Base-by-base conservation (phyloP, 2,329 filamentous ascomycete species). In the Cladosporium austrohemisphaericum region DNA sequence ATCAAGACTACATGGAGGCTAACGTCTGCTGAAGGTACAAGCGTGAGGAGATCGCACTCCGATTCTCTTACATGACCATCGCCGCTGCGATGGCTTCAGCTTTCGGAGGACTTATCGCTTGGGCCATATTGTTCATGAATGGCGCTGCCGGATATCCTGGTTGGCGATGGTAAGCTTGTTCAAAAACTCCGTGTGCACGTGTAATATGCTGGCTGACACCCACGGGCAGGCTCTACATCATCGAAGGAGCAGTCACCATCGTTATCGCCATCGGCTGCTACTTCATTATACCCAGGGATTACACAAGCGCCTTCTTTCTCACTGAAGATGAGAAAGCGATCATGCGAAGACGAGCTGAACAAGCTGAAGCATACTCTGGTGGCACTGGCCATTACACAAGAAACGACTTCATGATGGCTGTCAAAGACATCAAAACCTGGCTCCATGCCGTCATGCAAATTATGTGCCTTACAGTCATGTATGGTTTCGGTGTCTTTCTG, bases 81-180 rank as follows among this genome's bases (percentile, higher is more conserved):
- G 36, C 36, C 9, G 36, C 36, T 71, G 74, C 60, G 33, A 59
- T 78, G 35, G 75, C 76, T 1, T 75, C 76, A 16, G 74, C 73
- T 1, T 75, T 79, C 40, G 72, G 71, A 1, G 76, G 76, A 0
- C 61, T 79, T 14, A 61, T 79, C 0, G 76, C 77, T 78, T 70
- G 72, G 37, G 79, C 71, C 14, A 80, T 81, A 41, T 63, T 72
- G 4, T 68, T 77, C 54, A 79, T 81, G 76, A 60, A 72, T 41
- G 76, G 76, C 11, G 59, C 81, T 2, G 80, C 65, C 26, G 71
- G 71, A 4, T 65, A 66, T 55, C 52, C 60, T 8, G 73, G 73
- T 1, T 77, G 75, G 75, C 20, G 62, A 31, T 31, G 29, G 29
- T 31, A n/a, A 31, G 29, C 11, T 13, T n/a, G 13, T 5, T 5